Evolutionary conservation across 257 asterid species (phyloP).

Genomic region (Fraxinus quadrangulata): DNA sequence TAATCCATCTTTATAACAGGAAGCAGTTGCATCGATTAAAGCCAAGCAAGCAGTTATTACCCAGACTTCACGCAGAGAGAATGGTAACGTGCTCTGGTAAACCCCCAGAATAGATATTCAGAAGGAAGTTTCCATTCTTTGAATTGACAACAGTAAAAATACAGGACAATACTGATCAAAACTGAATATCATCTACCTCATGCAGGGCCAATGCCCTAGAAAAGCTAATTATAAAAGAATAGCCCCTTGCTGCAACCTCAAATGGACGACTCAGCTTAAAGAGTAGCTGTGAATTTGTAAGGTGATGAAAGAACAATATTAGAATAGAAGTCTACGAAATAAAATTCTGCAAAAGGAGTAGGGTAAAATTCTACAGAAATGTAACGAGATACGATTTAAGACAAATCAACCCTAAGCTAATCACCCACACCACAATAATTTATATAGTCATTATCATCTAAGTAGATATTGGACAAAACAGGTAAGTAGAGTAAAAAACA

Average conservation of each 20-base stretch:
- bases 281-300: conserved; percentile 61
- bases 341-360: conserved; percentile 20
- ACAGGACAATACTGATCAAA: conserved; percentile 26
- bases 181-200: conserved; percentile 62
- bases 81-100: conserved; percentile 75
- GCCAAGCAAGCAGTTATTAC: conserved; percentile 89
- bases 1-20: conserved; percentile 71
- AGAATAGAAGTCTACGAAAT: conserved; percentile 24
- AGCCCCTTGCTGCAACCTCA: conserved; percentile 96
- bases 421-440: not conserved
- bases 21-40: conserved; percentile 68
- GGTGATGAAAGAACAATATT: conserved; percentile 30
- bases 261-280: conserved; percentile 84
- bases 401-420: conserved; percentile 6
- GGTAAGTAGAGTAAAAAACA: not conserved
- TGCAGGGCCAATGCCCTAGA: conserved; percentile 76
- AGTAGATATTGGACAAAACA: conserved; percentile 9
- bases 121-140: conserved; percentile 22
- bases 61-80: conserved; percentile 98
- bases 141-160: conserved; percentile 23
- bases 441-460: conserved; percentile 19
- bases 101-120: conserved; percentile 28
- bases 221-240: conserved; percentile 92
- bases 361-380: not conserved
- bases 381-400: not conserved